A percentile compares a stretch with the other conserved stretches of the same genome.
Conservation (phyloP, 768 basidiomycete species). For the Dioszegia aurantiaca region DNA sequence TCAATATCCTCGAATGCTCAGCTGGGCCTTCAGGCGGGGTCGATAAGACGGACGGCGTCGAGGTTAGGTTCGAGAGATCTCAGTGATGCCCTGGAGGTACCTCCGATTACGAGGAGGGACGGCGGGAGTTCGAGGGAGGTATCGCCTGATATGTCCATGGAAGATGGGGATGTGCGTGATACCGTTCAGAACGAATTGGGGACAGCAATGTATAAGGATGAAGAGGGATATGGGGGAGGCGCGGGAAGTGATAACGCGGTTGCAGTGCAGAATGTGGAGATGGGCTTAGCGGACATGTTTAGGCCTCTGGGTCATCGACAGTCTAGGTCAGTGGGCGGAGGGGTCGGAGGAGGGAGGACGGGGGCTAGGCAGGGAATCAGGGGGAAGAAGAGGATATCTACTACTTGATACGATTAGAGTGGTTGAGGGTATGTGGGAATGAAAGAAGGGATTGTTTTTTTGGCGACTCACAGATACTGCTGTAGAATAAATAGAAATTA, state of each 20-base stretch:
- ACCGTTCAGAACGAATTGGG: too few relatives aligned
- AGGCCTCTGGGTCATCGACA: constrained; percentile 7
- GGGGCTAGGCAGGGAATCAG: constrained; percentile 1
- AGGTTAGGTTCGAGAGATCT: too few relatives aligned
- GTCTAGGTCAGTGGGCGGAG: constrained; percentile 4
- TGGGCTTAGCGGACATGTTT: constrained; percentile 8
- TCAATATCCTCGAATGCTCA: background rate
- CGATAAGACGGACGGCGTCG: too few relatives aligned
- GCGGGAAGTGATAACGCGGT: background rate
- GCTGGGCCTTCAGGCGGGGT: too few relatives aligned
- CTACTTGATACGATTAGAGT: background rate
- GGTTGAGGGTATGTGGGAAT: too few relatives aligned
- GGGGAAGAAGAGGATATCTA: background rate
- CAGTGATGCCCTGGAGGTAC: too few relatives aligned
- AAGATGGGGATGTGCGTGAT: too few relatives aligned
- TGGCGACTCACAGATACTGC: background rate
- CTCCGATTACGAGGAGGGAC: background rate
- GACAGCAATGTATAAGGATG: background rate
- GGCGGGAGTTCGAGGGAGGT: background rate
- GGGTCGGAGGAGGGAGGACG: background rate
- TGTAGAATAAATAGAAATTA: constrained; percentile 1
- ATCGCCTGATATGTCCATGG: constrained; percentile 9
- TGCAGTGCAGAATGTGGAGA: constrained; percentile 10
- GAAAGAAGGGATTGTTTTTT: too few relatives aligned
- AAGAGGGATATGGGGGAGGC: background rate